Base-by-base conservation (phyloP, 1,284 basidiomycete species). In the Chalciporus sp. region DNA sequence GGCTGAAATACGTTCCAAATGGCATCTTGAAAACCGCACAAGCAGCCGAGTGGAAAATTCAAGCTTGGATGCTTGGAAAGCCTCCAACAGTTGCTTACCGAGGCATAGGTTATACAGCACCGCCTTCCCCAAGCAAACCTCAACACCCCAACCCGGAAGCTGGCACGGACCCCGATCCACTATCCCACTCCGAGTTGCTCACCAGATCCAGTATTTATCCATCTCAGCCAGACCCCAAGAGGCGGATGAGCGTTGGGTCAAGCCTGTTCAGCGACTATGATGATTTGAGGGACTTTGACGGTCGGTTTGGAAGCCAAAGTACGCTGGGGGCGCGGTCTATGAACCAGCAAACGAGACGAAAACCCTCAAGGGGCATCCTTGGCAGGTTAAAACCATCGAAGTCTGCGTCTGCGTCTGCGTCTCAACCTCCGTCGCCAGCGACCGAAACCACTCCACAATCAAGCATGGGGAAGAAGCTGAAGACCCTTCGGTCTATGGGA, bases 1-100 rank as follows among this genome's bases (percentile, higher is more conserved):
- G 95, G 94, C 79, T 99, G 55, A 96, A 95, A 69, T 98, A 95
- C 69, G 89, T 99, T 1, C 96, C 96, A 0, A 94, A 93, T 58
- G 88, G 91, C 19, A 83, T 99, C 41, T 81, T 99, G 63, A 94
- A 92, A 76, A 95, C 94, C 0, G 96, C 95, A 0, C 94, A 97
- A 67, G 93, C 94, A 4, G 96, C 96, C 0, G 96, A 99, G 65
- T 98, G 95, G 95, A 93, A 90, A 70, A 78, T 98, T 48, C 94
- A 97, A 67, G 90, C 92, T 0, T 98, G 95, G 92, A 92, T 93
- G 83, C 82, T 98, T 23, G 95, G 95, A 57, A 98, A 97, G 65
- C 92, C 93, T 9, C 95, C 95, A 16, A 86, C 85, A 5, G 77
- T 93, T 45, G 81, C 84, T 3, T 91, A 84, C 62, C 81, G 90